Conservation (phyloP, 1,284 basidiomycete genomes). For the Testicularia cyperi region DNA sequence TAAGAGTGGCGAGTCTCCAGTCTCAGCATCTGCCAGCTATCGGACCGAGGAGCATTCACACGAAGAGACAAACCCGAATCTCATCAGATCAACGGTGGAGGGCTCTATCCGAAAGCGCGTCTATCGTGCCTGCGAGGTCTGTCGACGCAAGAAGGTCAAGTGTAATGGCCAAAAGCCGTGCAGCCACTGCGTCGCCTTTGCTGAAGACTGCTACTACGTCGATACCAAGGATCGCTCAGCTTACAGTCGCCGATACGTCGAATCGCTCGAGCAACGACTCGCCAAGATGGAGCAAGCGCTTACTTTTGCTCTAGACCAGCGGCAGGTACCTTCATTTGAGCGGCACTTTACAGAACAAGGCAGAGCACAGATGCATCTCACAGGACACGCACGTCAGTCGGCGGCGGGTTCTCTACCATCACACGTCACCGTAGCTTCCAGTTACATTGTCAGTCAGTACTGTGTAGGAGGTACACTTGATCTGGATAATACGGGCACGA, state of each 20-base stretch:
- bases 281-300: constrained; percentile 15
- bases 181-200: constrained; percentile 34
- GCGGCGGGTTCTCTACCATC: too few species aligned
- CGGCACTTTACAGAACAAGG: too few species aligned
- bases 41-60: neutral
- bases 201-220: constrained; percentile 35
- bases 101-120: constrained; percentile 30
- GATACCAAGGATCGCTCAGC: constrained; percentile 32
- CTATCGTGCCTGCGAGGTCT: constrained; percentile 38
- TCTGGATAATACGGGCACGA: too few species aligned
- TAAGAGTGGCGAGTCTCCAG: neutral
- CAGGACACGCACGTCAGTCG: too few species aligned
- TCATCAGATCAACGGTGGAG: constrained; percentile 1
- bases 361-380: too few species aligned
- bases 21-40: too few species aligned
- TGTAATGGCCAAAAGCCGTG: constrained; percentile 44
- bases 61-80: neutral
- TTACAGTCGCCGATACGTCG: constrained; percentile 41
- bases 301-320: neutral
- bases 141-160: constrained; percentile 45
- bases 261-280: constrained; percentile 30
- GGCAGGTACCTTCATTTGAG: too few species aligned
- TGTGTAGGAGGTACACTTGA: too few species aligned
- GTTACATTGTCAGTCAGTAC: too few species aligned
- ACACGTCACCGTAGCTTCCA: too few species aligned